phyloP scores from a whole-genome alignment of 257 asterid species.

The Scutellaria minor region DNA sequence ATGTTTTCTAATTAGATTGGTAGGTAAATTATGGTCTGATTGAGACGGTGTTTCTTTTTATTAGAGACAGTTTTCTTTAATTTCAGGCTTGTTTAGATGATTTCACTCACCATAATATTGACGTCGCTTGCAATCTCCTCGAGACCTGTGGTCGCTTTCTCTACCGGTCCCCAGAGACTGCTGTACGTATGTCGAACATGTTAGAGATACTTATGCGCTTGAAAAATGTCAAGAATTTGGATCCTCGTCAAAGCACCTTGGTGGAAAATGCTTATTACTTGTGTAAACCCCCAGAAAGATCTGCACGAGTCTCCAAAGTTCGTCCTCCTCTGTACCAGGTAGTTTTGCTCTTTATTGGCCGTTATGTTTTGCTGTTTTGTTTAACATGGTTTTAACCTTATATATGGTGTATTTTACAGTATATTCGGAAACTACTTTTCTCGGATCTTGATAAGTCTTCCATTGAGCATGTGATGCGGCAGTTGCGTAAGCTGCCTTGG shows the following conservation, averaged over 20 bases:
- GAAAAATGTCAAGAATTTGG: constrained; percentile 96
- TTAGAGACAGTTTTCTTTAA: constrained; percentile 34
- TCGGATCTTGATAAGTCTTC: constrained; percentile 94
- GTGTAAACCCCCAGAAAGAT: constrained; percentile 99
- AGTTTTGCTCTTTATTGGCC: constrained; percentile 31
- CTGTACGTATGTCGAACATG: constrained; percentile 96
- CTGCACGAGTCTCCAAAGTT: constrained; percentile 95
- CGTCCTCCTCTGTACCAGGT: constrained; percentile 99
- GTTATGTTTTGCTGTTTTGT: constrained; percentile 30
- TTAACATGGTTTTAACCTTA: constrained; percentile 28
- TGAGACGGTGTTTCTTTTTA: constrained; percentile 6
- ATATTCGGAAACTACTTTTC: constrained; percentile 93
- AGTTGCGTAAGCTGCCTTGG: constrained; percentile 97
- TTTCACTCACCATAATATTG: constrained; percentile 94
- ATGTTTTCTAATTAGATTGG: constrained; percentile 29
- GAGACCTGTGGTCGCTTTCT: constrained; percentile 99
- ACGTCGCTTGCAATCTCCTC: constrained; percentile 97
- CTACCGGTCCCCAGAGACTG: constrained; percentile 94
- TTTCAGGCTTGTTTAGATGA: constrained; percentile 96
- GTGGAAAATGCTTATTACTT: constrained; percentile 98
- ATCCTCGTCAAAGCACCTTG: constrained; percentile 95
- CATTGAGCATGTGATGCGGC: constrained; percentile 91
- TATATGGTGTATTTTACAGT: constrained; percentile 55
- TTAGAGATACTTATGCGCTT: constrained; percentile 96
- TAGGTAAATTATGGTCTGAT: constrained; percentile 27